A percentile compares a stretch with the other conserved stretches of the same genome.
These are phyloP conservation scores for Epichloe bromicola DNA, from an alignment of 2,329 filamentous ascomycete genomes.

Conservation along the genomic window DNA sequence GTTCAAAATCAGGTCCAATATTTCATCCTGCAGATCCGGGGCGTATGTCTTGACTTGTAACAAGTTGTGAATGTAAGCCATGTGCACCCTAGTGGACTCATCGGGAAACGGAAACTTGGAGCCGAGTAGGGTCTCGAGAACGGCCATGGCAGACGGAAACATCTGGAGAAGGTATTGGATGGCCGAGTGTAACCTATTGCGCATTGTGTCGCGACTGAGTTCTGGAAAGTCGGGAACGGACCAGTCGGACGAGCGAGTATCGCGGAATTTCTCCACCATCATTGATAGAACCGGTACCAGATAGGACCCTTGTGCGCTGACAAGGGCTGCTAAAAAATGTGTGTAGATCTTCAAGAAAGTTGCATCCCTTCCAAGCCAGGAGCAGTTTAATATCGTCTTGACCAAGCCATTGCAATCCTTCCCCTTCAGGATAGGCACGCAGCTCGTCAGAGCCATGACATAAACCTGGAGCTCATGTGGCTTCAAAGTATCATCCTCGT, in stretches of 20 bases:
- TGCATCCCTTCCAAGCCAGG: conserved; percentile 53
- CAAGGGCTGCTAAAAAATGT: conserved; percentile 56
- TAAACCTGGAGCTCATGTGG: conserved; percentile 47
- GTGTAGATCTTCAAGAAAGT: conserved; percentile 54
- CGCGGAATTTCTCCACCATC: conserved; percentile 66
- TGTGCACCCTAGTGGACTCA: conserved; percentile 65
- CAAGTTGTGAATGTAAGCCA: conserved; percentile 80
- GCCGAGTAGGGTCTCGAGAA: conserved; percentile 54
- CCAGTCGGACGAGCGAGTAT: conserved; percentile 32
- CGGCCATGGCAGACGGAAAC: conserved; percentile 64
- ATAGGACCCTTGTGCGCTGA: conserved; percentile 73
- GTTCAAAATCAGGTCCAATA: conserved; percentile 72
- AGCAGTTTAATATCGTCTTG: conserved; percentile 43
- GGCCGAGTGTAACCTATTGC: conserved; percentile 61
- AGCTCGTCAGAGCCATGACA: conserved; percentile 49
- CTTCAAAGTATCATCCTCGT: conserved; percentile 35
- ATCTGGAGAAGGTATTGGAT: conserved; percentile 66
- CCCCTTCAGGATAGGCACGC: conserved; percentile 44
- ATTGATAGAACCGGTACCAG: conserved; percentile 62
- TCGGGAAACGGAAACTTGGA: conserved; percentile 63
- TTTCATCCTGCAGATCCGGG: conserved; percentile 63
- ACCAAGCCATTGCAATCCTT: conserved; percentile 47
- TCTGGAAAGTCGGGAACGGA: conserved; percentile 38
- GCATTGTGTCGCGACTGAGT: conserved; percentile 52
- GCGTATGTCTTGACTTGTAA: conserved; percentile 65